These are phyloP conservation scores for Westerdykella ornata DNA, from an alignment of 2,329 filamentous ascomycete genomes.

Conservation along the genomic window DNA sequence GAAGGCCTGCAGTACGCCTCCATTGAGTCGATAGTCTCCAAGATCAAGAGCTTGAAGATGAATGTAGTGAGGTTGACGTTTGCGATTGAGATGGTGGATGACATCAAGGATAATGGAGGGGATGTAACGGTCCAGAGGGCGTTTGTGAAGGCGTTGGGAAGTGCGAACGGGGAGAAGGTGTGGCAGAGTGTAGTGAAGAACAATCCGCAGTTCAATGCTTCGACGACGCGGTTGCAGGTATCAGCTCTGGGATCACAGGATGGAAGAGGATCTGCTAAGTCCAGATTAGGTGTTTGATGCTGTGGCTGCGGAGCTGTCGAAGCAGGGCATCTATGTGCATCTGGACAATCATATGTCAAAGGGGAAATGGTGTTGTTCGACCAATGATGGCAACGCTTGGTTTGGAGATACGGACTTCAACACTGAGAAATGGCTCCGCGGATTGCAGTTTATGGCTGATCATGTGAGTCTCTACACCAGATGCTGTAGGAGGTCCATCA, in stretches of 20 bases:
- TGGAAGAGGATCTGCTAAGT: neutral
- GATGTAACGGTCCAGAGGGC: slow-evolving; percentile 29
- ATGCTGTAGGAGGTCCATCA: neutral
- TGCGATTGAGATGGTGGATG: slow-evolving; percentile 52
- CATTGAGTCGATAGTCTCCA: slow-evolving; percentile 46
- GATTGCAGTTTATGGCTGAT: slow-evolving; percentile 54
- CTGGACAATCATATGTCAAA: slow-evolving; percentile 35
- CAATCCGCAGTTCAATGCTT: slow-evolving; percentile 50
- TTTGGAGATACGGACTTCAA: slow-evolving; percentile 54
- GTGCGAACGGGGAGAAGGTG: slow-evolving; percentile 46
- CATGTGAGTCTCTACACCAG: slow-evolving; percentile 35
- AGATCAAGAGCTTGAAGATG: slow-evolving; percentile 51
- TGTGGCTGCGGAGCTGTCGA: slow-evolving; percentile 49
- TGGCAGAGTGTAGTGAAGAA: slow-evolving; percentile 49
- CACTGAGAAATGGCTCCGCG: slow-evolving; percentile 54
- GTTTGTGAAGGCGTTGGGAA: slow-evolving; percentile 26
- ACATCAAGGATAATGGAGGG: slow-evolving; percentile 29
- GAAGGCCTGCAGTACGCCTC: slow-evolving; percentile 55
- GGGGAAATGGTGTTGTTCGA: slow-evolving; percentile 29
- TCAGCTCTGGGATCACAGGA: neutral
- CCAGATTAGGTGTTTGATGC: slow-evolving; percentile 44
- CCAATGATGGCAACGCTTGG: slow-evolving; percentile 53
- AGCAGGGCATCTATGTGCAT: slow-evolving; percentile 33
- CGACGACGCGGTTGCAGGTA: slow-evolving; percentile 45
- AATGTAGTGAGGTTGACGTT: slow-evolving; percentile 58